A percentile compares a stretch with the other conserved stretches of the same genome.
These are phyloP conservation scores for Trichaptum fuscoviolaceum DNA, from an alignment of 768 basidiomycete genomes.

Conservation along the genomic window DNA sequence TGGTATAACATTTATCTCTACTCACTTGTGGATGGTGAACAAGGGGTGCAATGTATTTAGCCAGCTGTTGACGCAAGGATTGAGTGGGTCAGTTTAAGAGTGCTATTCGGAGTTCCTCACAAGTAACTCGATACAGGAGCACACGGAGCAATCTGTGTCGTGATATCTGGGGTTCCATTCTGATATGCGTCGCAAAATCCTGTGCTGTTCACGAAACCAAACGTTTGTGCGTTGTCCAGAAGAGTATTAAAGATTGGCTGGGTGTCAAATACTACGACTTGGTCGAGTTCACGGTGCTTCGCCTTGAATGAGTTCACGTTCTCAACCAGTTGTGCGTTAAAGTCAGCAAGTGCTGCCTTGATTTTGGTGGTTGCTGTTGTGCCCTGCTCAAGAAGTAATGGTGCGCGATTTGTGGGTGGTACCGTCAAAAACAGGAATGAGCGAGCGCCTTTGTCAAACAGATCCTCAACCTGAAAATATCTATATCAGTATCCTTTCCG, in stretches of 20 bases:
- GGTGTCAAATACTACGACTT: conserved; percentile 48
- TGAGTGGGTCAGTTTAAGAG: neutral
- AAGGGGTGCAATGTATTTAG: conserved; percentile 55
- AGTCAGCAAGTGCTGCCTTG: conserved; percentile 36
- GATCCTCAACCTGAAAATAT: conserved; percentile 36
- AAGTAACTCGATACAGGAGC: conserved; percentile 63
- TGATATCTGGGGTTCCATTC: conserved; percentile 46
- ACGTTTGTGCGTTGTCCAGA: conserved; percentile 43
- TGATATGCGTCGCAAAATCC: conserved; percentile 56
- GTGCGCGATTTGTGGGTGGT: conserved; percentile 33
- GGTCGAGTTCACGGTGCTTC: conserved; percentile 37
- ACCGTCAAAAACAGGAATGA: conserved; percentile 35
- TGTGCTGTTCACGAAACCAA: conserved; percentile 55
- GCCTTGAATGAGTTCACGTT: conserved; percentile 36
- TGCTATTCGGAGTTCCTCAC: conserved; percentile 35
- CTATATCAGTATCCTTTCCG: neutral
- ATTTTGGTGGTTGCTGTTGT: conserved; percentile 21
- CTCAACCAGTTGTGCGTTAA: conserved; percentile 41
- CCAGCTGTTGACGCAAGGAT: conserved; percentile 36
- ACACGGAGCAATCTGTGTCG: conserved; percentile 51
- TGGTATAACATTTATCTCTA: conserved; percentile 6
- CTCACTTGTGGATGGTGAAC: conserved; percentile 58
- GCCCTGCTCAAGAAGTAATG: conserved; percentile 36
- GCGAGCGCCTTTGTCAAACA: conserved; percentile 37
- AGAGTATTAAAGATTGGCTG: conserved; percentile 54